These are phyloP conservation scores for Torulaspora delbrueckii DNA, from an alignment of 805 yeast genomes.

Conservation along the genomic window DNA sequence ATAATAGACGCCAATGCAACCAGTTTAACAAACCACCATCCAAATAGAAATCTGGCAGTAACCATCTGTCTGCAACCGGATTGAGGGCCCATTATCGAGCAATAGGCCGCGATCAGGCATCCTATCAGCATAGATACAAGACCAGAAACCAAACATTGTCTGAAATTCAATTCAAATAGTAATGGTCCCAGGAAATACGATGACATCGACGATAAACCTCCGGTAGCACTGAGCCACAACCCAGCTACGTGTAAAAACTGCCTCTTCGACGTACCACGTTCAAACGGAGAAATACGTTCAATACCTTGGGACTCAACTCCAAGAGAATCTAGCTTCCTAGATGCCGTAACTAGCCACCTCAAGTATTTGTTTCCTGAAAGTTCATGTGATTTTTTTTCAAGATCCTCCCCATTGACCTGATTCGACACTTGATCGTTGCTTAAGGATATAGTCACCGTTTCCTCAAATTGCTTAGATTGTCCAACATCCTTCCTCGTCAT, in stretches of 20 bases:
- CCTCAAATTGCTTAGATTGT: conserved; percentile 1
- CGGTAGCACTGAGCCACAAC: conserved; percentile 80
- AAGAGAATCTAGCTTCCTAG: conserved; percentile 45
- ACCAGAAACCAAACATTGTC: conserved; percentile 59
- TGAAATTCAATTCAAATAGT: conserved; percentile 62
- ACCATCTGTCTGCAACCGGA: conserved; percentile 91
- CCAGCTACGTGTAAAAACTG: conserved; percentile 52
- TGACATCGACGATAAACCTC: conserved; percentile 87
- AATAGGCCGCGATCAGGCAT: conserved; percentile 72
- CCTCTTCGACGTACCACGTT: conserved; percentile 44
- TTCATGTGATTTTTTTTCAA: background rate
- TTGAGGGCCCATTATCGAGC: conserved; percentile 83
- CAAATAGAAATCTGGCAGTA: conserved; percentile 71
- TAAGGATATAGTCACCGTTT: conserved; percentile 2
- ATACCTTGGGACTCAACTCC: conserved; percentile 79
- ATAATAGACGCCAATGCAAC: conserved; percentile 66
- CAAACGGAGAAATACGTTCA: conserved; percentile 65
- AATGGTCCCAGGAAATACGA: conserved; percentile 73
- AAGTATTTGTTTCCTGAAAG: background rate
- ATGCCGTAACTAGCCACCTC: conserved; percentile 26
- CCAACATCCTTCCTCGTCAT: conserved; percentile 2
- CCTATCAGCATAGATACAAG: conserved; percentile 62
- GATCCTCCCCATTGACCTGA: background rate
- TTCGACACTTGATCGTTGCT: conserved; percentile 4
- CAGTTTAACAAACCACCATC: conserved; percentile 78